Evolutionary conservation across 1,284 basidiomycete genomes (phyloP), one percentile per base, ranked within the genome.

Genomic region (Farysia itapuensis): DNA sequence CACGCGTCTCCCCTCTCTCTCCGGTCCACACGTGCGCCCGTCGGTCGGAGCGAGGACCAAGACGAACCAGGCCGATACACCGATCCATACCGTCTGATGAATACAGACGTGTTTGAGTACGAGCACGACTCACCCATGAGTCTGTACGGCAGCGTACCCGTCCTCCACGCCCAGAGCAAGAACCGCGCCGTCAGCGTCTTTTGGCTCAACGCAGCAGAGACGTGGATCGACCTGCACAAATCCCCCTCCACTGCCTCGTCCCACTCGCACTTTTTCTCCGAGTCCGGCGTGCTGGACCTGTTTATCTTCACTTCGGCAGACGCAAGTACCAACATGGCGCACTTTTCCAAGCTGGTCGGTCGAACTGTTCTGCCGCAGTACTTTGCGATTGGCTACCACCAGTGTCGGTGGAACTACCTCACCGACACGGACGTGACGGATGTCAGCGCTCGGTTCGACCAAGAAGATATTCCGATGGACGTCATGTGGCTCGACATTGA

Each of bases 401-500:
- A 98, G 77, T 97, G 92, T 78, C 82, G 95, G 34, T 98, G 95
- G 95, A 98, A 98, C 79, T 99, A 99, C 74, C 82, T 95, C 61
- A 89, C 86, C 74, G 87, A 90, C 36, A 85, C 87, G 11, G 95
- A 98, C 75, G 83, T 98, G 5, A 82, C 91, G 15, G 82, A 83
- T n/a, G 91, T 97, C 6, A 87, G 92, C 78, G 82, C 81, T 69
- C 81, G 85, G 41, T 96, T 98, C 72, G 93, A 97, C 60, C 87
- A 90, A 63, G 87, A 87, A 26, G 89, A 95, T 69, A 91, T 97
- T 43, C 94, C 95, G 0, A 85, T 97, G 26, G 95, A 97, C 72
- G 92, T 95, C 6, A 88, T 97, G 72, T 98, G 95, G 95, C 84
- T 98, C 33, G 95, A 98, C 79, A 97, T 99, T 69, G 95, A 97